Evolutionary conservation across 352 stramenopile species (phyloP).

Genomic region (Globisporangium lucens): DNA sequence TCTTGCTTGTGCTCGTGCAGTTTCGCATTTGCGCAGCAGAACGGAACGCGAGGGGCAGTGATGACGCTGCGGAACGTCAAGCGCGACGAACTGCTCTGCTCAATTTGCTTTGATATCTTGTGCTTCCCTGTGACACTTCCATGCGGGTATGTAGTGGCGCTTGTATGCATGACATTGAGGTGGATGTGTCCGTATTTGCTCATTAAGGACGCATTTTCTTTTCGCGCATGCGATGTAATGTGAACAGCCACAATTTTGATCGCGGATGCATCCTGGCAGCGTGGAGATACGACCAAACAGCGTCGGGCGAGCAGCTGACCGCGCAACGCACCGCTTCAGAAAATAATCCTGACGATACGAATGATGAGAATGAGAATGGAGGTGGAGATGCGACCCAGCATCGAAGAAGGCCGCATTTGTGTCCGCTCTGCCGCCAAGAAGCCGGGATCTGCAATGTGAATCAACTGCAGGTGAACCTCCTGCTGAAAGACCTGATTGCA

Average conservation of each 20-base stretch:
- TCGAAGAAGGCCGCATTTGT: slow-evolving; percentile 31
- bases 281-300: slow-evolving; percentile 38
- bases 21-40: background rate
- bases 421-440: slow-evolving; percentile 62
- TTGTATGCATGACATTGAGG: background rate
- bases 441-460: slow-evolving; percentile 21
- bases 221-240: background rate
- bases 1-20: background rate
- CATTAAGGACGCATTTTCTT: background rate
- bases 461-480: slow-evolving; percentile 59
- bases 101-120: slow-evolving; percentile 79
- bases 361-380: background rate
- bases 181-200: background rate
- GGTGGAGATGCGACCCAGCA: background rate
- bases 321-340: background rate
- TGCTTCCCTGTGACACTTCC: slow-evolving; percentile 69
- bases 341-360: slow-evolving; percentile 1
- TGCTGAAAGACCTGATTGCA: slow-evolving; percentile 61
- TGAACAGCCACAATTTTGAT: slow-evolving; percentile 79
- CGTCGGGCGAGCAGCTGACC: background rate
- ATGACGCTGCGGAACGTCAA: slow-evolving; percentile 16
- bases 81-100: slow-evolving; percentile 53
- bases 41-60: background rate
- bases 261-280: slow-evolving; percentile 69
- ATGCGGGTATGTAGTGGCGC: slow-evolving; percentile 42